Evolutionary conservation across 1,139 yeast genomes (phyloP).

Genomic region (Casaregolazyma suthepensis): DNA sequence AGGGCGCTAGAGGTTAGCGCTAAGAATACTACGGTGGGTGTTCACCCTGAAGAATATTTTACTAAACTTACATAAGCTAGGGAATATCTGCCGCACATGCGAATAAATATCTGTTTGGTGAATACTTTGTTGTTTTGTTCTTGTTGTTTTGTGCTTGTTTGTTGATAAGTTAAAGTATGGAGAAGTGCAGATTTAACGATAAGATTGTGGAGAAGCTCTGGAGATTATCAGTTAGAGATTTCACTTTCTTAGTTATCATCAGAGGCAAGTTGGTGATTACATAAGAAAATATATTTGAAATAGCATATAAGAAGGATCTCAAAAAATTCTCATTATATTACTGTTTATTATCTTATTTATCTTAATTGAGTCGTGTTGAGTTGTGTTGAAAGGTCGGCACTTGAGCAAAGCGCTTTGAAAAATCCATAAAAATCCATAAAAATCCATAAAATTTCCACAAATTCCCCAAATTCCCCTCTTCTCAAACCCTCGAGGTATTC

Average conservation of each 20-base stretch:
- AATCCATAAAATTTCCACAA: not conserved
- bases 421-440: not conserved
- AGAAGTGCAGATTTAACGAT: too few relatives aligned
- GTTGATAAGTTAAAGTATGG: not conserved
- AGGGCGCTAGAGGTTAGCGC: conserved; percentile 13
- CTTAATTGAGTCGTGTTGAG: not conserved
- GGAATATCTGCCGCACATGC: conserved; percentile 22
- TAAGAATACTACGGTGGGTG: too few relatives aligned
- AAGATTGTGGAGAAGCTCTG: not conserved
- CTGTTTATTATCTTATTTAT: not conserved
- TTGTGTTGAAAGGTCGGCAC: not conserved
- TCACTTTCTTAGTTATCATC: too few relatives aligned
- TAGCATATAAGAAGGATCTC: too few relatives aligned
- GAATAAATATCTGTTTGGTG: not conserved
- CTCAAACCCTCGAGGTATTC: not conserved
- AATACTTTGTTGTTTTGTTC: not conserved
- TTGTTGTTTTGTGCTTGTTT: not conserved
- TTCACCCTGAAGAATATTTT: not conserved
- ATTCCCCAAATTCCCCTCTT: not conserved
- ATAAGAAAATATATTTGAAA: too few relatives aligned
- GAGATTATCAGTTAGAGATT: not conserved
- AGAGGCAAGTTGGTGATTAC: not conserved
- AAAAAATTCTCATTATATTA: too few relatives aligned
- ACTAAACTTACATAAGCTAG: conserved; percentile 17
- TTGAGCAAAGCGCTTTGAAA: not conserved